Evolutionary conservation across 257 asterid species (phyloP).

Genomic region (Fraxinus cuspidata): DNA sequence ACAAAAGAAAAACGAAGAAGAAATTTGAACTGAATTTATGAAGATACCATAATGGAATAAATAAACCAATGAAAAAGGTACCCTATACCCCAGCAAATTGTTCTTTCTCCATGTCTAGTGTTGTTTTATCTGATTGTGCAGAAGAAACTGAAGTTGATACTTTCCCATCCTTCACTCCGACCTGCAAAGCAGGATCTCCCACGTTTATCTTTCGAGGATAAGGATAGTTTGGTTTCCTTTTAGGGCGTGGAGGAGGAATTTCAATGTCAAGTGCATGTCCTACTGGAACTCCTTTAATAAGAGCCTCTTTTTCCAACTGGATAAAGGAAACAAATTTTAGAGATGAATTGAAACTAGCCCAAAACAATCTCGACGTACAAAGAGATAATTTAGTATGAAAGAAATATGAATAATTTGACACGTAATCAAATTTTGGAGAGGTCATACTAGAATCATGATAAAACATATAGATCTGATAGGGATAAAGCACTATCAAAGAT

Average conservation of each 20-base stretch:
- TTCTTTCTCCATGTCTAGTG: slow-evolving; percentile 56
- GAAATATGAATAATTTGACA: slow-evolving; percentile 24
- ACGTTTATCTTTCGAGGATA: slow-evolving; percentile 74
- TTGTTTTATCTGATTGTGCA: slow-evolving; percentile 39
- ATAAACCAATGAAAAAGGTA: not conserved
- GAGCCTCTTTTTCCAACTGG: slow-evolving; percentile 95
- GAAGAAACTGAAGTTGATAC: slow-evolving; percentile 40
- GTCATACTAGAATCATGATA: slow-evolving; percentile 11
- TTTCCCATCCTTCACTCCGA: slow-evolving; percentile 63
- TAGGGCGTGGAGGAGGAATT: slow-evolving; percentile 98
- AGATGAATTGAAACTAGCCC: slow-evolving; percentile 2
- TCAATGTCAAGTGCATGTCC: slow-evolving; percentile 83
- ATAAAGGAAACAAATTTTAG: slow-evolving; percentile 28
- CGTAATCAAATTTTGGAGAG: not conserved
- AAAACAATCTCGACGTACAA: slow-evolving; percentile 20
- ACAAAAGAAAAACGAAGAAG: slow-evolving; percentile 17
- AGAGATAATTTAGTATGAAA: slow-evolving; percentile 13
- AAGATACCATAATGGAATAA: not conserved
- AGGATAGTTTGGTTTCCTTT: slow-evolving; percentile 91
- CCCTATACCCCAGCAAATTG: slow-evolving; percentile 59
- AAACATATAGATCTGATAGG: not conserved
- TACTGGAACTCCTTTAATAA: slow-evolving; percentile 66
- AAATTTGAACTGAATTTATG: not conserved
- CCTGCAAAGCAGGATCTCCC: slow-evolving; percentile 47
- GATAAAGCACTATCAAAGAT: slow-evolving; percentile 1